Percentiles rank a stretch among this genome's conserved stretches.
phyloP scores from a whole-genome alignment of 176 grass and related monocot genomes.

The Tillandsia fasciculata region DNA sequence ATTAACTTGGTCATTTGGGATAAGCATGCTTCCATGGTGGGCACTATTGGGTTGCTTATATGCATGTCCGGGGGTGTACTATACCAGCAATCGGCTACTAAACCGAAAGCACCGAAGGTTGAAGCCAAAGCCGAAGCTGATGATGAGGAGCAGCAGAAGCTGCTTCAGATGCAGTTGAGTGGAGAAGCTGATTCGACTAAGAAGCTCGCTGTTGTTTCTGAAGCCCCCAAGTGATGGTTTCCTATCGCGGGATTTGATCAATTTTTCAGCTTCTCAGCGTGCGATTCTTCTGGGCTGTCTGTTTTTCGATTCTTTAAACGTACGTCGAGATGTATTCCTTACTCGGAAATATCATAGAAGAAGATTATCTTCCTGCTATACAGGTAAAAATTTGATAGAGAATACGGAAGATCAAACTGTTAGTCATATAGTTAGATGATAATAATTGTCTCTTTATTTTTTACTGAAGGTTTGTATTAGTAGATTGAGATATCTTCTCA shows the following conservation, averaged over 20 bases:
- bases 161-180: conserved; percentile 39
- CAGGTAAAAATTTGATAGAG: neutral
- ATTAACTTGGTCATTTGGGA: conserved; percentile 89
- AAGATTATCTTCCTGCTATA: conserved; percentile 1
- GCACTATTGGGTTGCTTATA: conserved; percentile 52
- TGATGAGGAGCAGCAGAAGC: conserved; percentile 54
- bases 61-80: conserved; percentile 58
- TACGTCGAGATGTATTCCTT: neutral
- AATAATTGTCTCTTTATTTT: no score
- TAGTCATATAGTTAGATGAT: neutral
- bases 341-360: conserved; percentile 5
- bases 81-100: conserved; percentile 56
- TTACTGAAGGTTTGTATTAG: no score
- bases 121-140: conserved; percentile 35
- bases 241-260: neutral
- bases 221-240: neutral
- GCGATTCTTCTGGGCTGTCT: neutral
- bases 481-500: no score
- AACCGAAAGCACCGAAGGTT: conserved; percentile 27
- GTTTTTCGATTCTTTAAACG: conserved; percentile 5
- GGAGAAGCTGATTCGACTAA: conserved; percentile 27
- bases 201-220: conserved; percentile 13
- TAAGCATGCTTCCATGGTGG: conserved; percentile 43
- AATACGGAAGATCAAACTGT: neutral
- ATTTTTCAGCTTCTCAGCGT: conserved; percentile 4